These are phyloP conservation scores for Metschnikowia sp. DNA, from an alignment of 805 yeast species.

Conservation along the genomic window DNA sequence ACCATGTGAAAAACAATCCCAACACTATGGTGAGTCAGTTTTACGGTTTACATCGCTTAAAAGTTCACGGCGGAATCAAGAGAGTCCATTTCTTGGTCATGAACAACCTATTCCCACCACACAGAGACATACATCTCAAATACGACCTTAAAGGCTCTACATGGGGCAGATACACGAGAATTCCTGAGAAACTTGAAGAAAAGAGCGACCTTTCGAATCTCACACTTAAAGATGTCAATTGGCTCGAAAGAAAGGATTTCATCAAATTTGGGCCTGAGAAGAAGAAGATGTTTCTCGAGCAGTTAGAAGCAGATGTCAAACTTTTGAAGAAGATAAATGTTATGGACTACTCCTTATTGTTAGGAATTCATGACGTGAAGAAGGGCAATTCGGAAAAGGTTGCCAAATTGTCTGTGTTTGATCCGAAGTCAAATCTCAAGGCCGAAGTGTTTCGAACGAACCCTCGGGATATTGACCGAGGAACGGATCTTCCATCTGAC, in stretches of 20 bases:
- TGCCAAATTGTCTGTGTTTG: slow-evolving; percentile 42
- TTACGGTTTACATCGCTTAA: slow-evolving; percentile 91
- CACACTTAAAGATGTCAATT: slow-evolving; percentile 84
- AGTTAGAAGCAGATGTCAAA: slow-evolving; percentile 70
- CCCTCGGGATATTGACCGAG: slow-evolving; percentile 41
- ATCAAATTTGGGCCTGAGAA: slow-evolving; percentile 78
- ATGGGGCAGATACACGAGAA: slow-evolving; percentile 64
- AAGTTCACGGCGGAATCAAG: slow-evolving; percentile 69
- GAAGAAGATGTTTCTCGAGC: slow-evolving; percentile 55
- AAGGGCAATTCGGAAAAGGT: slow-evolving; percentile 46
- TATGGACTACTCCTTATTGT: slow-evolving; percentile 90
- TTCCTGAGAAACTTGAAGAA: slow-evolving; percentile 23
- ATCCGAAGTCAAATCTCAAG: slow-evolving; percentile 39
- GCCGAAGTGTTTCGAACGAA: slow-evolving; percentile 43
- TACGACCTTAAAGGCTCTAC: slow-evolving; percentile 94
- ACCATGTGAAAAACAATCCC: slow-evolving; percentile 79
- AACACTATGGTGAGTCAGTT: slow-evolving; percentile 91
- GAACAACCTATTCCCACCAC: slow-evolving; percentile 96
- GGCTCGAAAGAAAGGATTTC: slow-evolving; percentile 63
- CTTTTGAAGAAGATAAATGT: slow-evolving; percentile 73
- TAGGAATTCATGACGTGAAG: slow-evolving; percentile 81
- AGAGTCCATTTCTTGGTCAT: slow-evolving; percentile 91
- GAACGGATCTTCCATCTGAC: slow-evolving; percentile 39
- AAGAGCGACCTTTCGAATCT: slow-evolving; percentile 28
- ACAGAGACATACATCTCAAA: slow-evolving; percentile 76